Evolutionary conservation across 805 yeast genomes (phyloP).

Genomic region (Millerozyma acaciae): DNA sequence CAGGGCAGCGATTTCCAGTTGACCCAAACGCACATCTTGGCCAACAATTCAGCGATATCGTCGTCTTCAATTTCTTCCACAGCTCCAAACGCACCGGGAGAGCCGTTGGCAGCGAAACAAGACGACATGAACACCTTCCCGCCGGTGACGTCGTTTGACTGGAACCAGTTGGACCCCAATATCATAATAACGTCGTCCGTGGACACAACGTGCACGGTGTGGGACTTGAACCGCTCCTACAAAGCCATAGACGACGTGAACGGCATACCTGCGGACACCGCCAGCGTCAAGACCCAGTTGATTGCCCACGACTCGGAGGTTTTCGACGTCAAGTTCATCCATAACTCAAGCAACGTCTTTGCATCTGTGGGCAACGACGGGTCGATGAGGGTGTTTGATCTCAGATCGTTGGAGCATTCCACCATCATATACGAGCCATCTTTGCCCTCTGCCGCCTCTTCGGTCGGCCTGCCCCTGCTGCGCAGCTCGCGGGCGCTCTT

Average conservation of each 20-base stretch:
- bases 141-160: conserved; percentile 91
- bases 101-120: conserved; percentile 17
- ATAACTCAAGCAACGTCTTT: conserved; percentile 70
- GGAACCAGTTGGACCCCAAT: conserved; percentile 73
- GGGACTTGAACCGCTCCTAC: conserved; percentile 63
- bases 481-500: conserved; percentile 55
- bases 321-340: conserved; percentile 81
- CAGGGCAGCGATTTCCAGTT: conserved; percentile 35
- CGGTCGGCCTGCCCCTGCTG: conserved; percentile 5
- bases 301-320: conserved; percentile 97
- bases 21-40: conserved; percentile 38
- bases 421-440: conserved; percentile 91
- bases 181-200: conserved; percentile 79
- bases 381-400: conserved; percentile 85
- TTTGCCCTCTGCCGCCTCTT: conserved; percentile 14
- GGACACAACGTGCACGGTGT: conserved; percentile 95
- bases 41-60: conserved; percentile 32
- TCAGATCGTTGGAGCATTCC: conserved; percentile 84
- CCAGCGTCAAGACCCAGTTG: conserved; percentile 80
- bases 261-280: conserved; percentile 38
- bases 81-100: conserved; percentile 4
- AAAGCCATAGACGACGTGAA: conserved; percentile 5
- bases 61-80: conserved; percentile 10
- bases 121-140: conserved; percentile 57
- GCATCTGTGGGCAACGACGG: conserved; percentile 96